Base-by-base conservation (phyloP, 768 basidiomycete genomes). In the Arthromyces matolae region DNA sequence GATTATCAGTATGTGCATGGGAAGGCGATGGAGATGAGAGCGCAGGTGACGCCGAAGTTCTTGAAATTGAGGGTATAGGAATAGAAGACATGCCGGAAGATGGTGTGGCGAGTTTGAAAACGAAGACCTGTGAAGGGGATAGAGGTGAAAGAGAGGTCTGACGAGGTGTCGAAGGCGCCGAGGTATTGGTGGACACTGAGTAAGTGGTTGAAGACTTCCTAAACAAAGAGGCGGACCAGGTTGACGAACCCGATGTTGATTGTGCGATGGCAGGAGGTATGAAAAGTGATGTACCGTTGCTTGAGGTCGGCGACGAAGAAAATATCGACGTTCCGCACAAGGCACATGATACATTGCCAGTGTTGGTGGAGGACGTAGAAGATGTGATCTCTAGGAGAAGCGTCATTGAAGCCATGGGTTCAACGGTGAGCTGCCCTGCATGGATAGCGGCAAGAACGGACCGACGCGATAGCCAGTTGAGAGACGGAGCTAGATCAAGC, bases 401-500 rank as follows among this genome's bases (percentile, higher is more conserved):
- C 0, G 76, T 69, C 4, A 69, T 61, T 16, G 83, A 77, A 0
- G 87, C 70, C 51, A 93, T 76, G 3, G 95, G 94, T 61, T 98
- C 95, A 42, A 99, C 84, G 12, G 78, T 81, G 23, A 99, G 78
- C 60, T 93, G 88, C 0, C 92, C 92, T 8, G 77, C 79, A 54
- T 97, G 82, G 49, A 99, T 89, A 5, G 95, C 95, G 20, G 81
- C 69, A 3, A 84, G 75, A 19, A 98, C 86, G 4, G 84, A 83
- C 23, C 93, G 83, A 22, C 93, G 79, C 13, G 88, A 86, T n/a
- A 98, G 75, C 89, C 91, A 98, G 59, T 90, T 93, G 27, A 99
- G 71, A 10, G 93, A 89, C 0, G 94, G 91, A 0, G 96, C 93
- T n/a, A 89, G 71, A 61, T 98, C 96, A 14, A 99, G 77, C 8